These are phyloP conservation scores for Pharus latifolius DNA, from an alignment of 176 grass and related monocot genomes.

Conservation along the genomic window DNA sequence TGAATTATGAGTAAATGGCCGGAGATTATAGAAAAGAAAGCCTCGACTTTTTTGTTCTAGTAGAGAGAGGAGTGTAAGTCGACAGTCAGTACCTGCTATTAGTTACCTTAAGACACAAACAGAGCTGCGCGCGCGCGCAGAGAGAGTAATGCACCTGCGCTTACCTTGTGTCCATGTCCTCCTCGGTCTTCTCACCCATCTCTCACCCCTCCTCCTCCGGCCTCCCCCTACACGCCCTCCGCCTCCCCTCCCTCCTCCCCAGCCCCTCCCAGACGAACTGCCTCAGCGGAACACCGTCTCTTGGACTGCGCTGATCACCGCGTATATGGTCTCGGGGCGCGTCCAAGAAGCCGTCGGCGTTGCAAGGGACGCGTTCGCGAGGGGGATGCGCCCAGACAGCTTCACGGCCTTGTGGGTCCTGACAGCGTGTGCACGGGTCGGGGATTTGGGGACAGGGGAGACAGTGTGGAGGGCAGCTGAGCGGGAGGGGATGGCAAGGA, in stretches of 20 bases:
- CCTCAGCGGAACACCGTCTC: constrained; percentile 28
- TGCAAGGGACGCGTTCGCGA: constrained; percentile 3
- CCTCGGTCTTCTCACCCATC: constrained; percentile 18
- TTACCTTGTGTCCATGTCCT: too few relatives aligned
- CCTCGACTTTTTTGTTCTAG: too few relatives aligned
- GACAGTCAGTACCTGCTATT: too few relatives aligned
- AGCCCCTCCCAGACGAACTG: constrained; percentile 48
- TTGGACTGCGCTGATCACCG: constrained; percentile 59
- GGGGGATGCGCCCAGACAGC: constrained; percentile 37
- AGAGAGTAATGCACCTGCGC: too few relatives aligned
- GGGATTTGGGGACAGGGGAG: constrained; percentile 33
- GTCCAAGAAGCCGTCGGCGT: constrained; percentile 3
- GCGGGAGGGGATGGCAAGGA: constrained; percentile 5
- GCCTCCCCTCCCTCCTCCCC: constrained; percentile 13
- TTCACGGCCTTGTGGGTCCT: constrained; percentile 39
- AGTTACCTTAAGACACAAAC: too few relatives aligned
- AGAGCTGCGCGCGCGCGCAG: too few relatives aligned
- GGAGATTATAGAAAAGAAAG: too few relatives aligned
- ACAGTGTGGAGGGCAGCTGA: constrained; percentile 10
- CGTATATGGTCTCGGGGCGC: constrained; percentile 23
- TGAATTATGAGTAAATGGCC: too few relatives aligned
- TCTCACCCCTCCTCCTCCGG: neutral
- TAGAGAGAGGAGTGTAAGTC: too few relatives aligned
- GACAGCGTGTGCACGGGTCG: constrained; percentile 32
- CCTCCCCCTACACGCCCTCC: constrained; percentile 29